phyloP scores from a whole-genome alignment of 805 yeast genomes.

The Kockiozyma suomiensis region DNA sequence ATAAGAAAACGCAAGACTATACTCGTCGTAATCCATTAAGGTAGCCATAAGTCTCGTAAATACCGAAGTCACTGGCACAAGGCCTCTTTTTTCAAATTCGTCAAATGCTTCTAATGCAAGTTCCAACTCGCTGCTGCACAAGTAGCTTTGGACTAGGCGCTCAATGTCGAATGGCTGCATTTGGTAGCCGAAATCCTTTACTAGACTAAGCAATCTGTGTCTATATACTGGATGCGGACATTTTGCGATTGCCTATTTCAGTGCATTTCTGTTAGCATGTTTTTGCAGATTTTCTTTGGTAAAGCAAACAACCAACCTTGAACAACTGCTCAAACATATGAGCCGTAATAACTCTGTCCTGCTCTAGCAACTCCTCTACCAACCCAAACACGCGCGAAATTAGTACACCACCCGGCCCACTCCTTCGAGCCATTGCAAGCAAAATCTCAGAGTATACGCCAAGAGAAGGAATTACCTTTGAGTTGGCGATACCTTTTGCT shows the following conservation, averaged over 20 bases:
- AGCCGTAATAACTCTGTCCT: not conserved
- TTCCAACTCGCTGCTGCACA: conserved; percentile 4
- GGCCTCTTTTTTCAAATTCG: not conserved
- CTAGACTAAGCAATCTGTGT: not conserved
- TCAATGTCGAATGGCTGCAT: not conserved
- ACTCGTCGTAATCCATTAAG: not conserved
- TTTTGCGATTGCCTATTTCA: not conserved
- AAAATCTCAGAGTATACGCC: conserved; percentile 10
- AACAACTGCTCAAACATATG: conserved; percentile 6
- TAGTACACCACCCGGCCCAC: conserved; percentile 2
- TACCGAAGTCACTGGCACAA: not conserved
- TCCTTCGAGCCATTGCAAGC: not conserved
- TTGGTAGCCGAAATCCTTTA: not conserved
- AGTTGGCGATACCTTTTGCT: conserved; percentile 8
- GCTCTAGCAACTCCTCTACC: conserved; percentile 4
- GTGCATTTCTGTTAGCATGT: no score
- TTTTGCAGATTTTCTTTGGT: no score
- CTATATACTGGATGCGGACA: conserved; percentile 12
- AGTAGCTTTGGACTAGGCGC: conserved; percentile 4
- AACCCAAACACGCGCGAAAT: not conserved
- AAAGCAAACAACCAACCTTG: not conserved
- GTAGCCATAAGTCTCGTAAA: not conserved
- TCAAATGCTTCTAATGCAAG: conserved; percentile 1
- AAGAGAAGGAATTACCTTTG: conserved; percentile 2
- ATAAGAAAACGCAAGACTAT: not conserved